Conservation (phyloP, 2,329 filamentous ascomycete species). For the Apiospora rasikravindrae region DNA sequence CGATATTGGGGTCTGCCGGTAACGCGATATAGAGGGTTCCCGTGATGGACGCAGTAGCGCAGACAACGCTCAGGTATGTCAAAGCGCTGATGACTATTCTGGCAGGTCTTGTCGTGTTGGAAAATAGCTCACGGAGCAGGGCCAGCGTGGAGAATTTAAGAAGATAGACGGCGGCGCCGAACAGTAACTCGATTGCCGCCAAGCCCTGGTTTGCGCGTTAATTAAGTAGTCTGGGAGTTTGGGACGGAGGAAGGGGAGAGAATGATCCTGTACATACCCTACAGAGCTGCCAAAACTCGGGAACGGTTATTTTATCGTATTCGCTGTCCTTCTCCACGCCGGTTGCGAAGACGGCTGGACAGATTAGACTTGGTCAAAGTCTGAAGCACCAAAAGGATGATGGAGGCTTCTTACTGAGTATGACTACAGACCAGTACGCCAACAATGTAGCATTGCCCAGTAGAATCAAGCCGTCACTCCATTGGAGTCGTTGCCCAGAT, state of each 20-base stretch:
- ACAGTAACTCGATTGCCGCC: neutral
- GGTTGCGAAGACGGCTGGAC: neutral
- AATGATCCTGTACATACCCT: too few relatives aligned
- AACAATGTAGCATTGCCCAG: neutral
- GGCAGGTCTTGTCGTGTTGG: neutral
- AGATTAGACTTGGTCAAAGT: neutral
- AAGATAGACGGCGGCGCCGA: neutral
- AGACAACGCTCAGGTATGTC: neutral
- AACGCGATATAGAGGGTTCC: neutral
- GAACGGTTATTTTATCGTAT: neutral
- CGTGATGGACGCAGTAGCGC: neutral
- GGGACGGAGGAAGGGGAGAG: neutral
- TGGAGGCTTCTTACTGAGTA: neutral
- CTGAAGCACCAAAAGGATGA: neutral
- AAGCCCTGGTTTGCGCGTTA: neutral
- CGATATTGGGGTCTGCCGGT: neutral
- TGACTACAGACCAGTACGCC: neutral
- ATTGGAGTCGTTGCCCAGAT: neutral
- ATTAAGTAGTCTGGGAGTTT: neutral
- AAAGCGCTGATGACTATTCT: neutral
- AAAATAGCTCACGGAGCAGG: neutral
- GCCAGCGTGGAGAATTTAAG: neutral
- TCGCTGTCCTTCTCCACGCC: neutral
- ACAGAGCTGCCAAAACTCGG: neutral
- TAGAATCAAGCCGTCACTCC: neutral